Conservation (phyloP, 2,329 filamentous ascomycete genomes). For the Fusarium citri region DNA sequence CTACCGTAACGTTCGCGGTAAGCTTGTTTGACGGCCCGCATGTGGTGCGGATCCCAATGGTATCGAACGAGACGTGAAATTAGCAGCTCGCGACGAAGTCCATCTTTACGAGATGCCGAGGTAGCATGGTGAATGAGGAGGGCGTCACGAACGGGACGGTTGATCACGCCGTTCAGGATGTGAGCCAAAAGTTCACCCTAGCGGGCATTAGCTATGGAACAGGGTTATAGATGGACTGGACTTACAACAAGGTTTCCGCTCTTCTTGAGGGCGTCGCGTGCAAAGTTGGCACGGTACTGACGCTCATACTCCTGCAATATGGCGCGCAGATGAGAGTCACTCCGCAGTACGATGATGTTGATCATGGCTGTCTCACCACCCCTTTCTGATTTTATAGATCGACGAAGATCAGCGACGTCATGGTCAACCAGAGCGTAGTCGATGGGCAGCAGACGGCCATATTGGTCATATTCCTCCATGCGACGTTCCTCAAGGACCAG, state of each 20-base stretch:
- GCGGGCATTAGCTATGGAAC: conserved; percentile 8
- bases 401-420: conserved; percentile 79
- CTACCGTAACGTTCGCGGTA: conserved; percentile 82
- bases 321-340: conserved; percentile 84
- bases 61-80: conserved; percentile 88
- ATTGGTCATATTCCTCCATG: conserved; percentile 81
- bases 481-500: conserved; percentile 83
- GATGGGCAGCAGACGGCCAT: conserved; percentile 67
- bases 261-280: conserved; percentile 86
- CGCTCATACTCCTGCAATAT: conserved; percentile 82
- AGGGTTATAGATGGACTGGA: conserved; percentile 43
- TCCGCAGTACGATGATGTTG: conserved; percentile 81
- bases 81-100: conserved; percentile 83
- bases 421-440: conserved; percentile 72
- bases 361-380: conserved; percentile 92
- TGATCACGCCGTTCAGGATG: conserved; percentile 96
- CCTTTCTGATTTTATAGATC: conserved; percentile 75
- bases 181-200: conserved; percentile 95
- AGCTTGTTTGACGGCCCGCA: conserved; percentile 81
- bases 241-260: conserved; percentile 92
- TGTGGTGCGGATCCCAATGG: conserved; percentile 90
- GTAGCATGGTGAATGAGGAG: conserved; percentile 92
- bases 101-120: conserved; percentile 75
- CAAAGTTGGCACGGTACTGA: conserved; percentile 82
- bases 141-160: conserved; percentile 92